Evolutionary conservation across 495 filamentous ascomycete genomes (phyloP), one percentile per base, ranked within the genome.

Genomic region (Melanomma pulvis-pyrius): DNA sequence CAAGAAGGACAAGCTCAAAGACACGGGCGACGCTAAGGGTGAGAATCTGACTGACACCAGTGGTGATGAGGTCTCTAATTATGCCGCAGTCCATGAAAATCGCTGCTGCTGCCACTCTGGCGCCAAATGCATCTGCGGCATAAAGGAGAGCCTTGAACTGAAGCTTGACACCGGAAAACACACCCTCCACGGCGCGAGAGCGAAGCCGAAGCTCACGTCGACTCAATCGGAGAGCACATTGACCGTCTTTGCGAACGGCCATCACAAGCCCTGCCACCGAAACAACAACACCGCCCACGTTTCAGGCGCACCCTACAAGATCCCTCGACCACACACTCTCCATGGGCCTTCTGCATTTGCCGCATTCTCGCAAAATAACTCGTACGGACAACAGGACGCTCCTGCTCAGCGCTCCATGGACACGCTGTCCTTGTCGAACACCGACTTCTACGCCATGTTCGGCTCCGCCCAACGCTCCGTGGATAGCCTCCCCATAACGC

Each of bases 191-290:
- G 72, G 78, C 74, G 81, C 89, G 77, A 75, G 77, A 66, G 76
- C 82, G 71, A 87, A 88, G 79, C 82, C 92, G 48, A 87, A 88
- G 64, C 87, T 96, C 59, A 88, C 89, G 63, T 90, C 91, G 57
- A 86, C 88, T 61, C 90, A 88, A 69, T 96, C 92, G n/a, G 93
- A 97, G 49, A 86, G 85, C 67, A 84, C 85, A 30, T 82, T 97
- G 66, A 92, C 90, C 39, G 86, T 94, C 65, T 94, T 97, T 80
- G 85, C 89, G 55, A 94, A 96, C 73, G 93, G 93, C 65, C 92
- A 97, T 76, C 93, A 96, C 82, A 93, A 93, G 79, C 93, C 93
- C 8, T 86, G 88, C 29, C 90, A 96, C 77, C 92, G 92, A 78
- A 89, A 93, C 75, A 88, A 94, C 78, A 89, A 91, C 76, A 84